Base-by-base conservation (phyloP, 768 basidiomycete genomes). In the Leucosporidium yakuticum region DNA sequence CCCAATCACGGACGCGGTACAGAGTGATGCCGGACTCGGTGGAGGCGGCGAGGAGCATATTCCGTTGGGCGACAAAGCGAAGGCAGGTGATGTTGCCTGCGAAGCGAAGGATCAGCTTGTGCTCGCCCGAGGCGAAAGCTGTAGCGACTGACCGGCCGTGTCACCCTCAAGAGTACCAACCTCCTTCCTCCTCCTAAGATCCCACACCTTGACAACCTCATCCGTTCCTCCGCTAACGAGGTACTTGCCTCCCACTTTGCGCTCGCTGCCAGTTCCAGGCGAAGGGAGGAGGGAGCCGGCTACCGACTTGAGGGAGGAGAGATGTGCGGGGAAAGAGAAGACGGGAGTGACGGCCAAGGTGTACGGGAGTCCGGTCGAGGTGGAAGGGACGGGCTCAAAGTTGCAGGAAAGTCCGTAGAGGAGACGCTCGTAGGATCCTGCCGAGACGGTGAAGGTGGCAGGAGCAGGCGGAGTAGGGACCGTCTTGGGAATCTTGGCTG, bases 131-230 rank as follows among this genome's bases (percentile, higher is more conserved):
- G 55, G 53, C 73, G 32, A 23, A 39, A 21, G 25, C 53, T 54
- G 27, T 58, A 60, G 29, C 21, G 79, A 79, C 80, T 68, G 73
- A 94, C 94, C 95, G 2, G 57, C 62, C 82, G 91, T 85, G 77
- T 97, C 95, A 65, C 96, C 92, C 85, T 93, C 90, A 62, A 99
- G 80, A 55, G 89, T 90, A 39, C 96, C 96, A 61, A 99, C 84
- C 78, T 99, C 95, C 80, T 96, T 96, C 78, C 87, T 82, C 76
- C 93, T 81, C 63, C 87, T 83, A 68, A 99, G 78, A 81, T 98
- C 93, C 96, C 96, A 99, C 14, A 99, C 87, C 78, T 97, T 97
- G 74, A 98, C 81, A 59, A 94, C 89, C 78, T 98, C 96, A 77
- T 99, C 96, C n/a, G 89, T 85, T 71, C 91, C 91, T 11, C 93